phyloP scores from a whole-genome alignment of 2,329 filamentous ascomycete genomes.

The Arthroderma sp. region DNA sequence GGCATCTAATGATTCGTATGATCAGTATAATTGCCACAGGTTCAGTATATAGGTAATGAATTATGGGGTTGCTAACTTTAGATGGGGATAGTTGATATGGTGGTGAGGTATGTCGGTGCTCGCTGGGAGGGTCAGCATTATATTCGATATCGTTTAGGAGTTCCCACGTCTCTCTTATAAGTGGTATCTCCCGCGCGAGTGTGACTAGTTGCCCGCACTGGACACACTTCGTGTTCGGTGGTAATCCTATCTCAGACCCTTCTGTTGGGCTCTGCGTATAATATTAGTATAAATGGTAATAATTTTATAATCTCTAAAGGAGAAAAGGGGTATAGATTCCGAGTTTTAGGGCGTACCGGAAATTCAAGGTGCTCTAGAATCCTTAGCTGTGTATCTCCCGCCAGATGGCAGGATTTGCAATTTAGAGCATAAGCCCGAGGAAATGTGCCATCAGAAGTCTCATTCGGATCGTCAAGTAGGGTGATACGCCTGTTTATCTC shows the following conservation, averaged over 20 bases:
- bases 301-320: not conserved
- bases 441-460: slow-evolving; percentile 19
- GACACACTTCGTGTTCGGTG: slow-evolving; percentile 23
- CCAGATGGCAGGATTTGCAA: slow-evolving; percentile 27
- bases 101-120: slow-evolving; percentile 28
- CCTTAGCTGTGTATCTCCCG: slow-evolving; percentile 27
- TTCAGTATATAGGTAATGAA: not conserved
- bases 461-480: slow-evolving; percentile 27
- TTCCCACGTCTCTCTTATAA: slow-evolving; percentile 29
- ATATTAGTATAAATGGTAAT: not conserved
- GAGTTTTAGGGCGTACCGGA: slow-evolving; percentile 17
- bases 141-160: slow-evolving; percentile 27
- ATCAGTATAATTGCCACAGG: not conserved
- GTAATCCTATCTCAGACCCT: slow-evolving; percentile 11
- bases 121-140: slow-evolving; percentile 29
- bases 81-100: slow-evolving; percentile 10
- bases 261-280: slow-evolving; percentile 9
- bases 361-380: slow-evolving; percentile 19
- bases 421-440: slow-evolving; percentile 30
- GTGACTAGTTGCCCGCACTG: slow-evolving; percentile 26
- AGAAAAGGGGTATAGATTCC: not conserved
- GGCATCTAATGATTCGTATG: not conserved
- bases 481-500: slow-evolving; percentile 27
- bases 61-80: not conserved
- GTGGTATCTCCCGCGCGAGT: slow-evolving; percentile 28